Percentiles rank a stretch among this genome's conserved stretches.
Evolutionary conservation across 2,329 filamentous ascomycete genomes (phyloP).

Genomic region (Alternaria gansuensis): DNA sequence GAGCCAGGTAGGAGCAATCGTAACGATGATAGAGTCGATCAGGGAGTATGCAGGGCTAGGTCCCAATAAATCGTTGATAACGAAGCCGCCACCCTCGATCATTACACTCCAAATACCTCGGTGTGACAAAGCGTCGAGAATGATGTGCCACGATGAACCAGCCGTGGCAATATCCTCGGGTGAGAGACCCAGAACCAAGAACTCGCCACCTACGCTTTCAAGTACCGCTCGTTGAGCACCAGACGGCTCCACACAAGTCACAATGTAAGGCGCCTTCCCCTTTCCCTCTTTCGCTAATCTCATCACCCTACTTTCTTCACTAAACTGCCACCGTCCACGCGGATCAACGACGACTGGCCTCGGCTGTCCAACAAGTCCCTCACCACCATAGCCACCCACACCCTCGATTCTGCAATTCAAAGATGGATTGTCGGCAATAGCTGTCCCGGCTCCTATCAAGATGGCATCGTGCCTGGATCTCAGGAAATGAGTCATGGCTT

Average conservation of each 20-base stretch:
- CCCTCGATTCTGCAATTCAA: constrained; percentile 80
- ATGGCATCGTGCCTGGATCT: constrained; percentile 85
- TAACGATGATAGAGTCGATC: constrained; percentile 82
- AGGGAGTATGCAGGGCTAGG: constrained; percentile 48
- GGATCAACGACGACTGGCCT: constrained; percentile 86
- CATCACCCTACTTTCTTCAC: constrained; percentile 69
- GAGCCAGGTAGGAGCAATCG: constrained; percentile 90
- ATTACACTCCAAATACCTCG: constrained; percentile 77
- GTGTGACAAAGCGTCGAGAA: constrained; percentile 11
- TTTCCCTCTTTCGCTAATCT: constrained; percentile 68
- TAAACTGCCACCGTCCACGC: constrained; percentile 73
- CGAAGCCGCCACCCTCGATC: constrained; percentile 85
- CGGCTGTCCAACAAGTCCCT: constrained; percentile 69
- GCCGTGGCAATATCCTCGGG: neutral
- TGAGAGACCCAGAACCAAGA: constrained; percentile 19
- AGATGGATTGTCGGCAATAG: constrained; percentile 82
- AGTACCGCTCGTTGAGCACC: constrained; percentile 44
- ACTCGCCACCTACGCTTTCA: constrained; percentile 39
- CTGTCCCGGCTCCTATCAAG: constrained; percentile 83
- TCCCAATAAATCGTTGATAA: constrained; percentile 81
- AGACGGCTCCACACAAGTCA: constrained; percentile 52
- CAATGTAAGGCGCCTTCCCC: constrained; percentile 77
- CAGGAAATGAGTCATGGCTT: constrained; percentile 92
- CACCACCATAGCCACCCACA: constrained; percentile 64
- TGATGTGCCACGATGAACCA: constrained; percentile 12